Percentiles rank a stretch among this genome's conserved stretches.
These are phyloP conservation scores for Mortierella sp. DNA, from an alignment of 371 early-diverging fungal genomes.

Conservation along the genomic window DNA sequence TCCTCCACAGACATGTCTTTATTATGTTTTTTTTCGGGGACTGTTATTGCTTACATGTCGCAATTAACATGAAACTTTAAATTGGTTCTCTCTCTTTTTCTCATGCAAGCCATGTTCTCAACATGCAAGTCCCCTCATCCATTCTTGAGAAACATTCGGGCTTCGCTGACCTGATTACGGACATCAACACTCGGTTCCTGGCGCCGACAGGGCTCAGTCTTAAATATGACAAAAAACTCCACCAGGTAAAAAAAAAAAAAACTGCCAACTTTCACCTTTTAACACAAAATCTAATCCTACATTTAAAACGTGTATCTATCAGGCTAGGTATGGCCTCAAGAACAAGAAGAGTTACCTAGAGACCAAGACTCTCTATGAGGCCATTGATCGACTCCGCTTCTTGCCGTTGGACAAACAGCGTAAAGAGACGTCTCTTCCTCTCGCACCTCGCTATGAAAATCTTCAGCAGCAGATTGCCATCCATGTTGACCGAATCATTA, in stretches of 20 bases:
- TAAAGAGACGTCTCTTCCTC: not conserved
- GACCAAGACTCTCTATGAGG: conserved; percentile 29
- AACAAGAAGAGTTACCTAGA: conserved; percentile 36
- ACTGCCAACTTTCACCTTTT: not conserved
- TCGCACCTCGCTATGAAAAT: conserved; percentile 10
- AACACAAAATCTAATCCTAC: not conserved
- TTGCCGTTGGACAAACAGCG: conserved; percentile 28
- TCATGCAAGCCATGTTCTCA: conserved; percentile 1
- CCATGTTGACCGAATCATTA: conserved; percentile 42
- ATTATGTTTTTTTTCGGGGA: not conserved
- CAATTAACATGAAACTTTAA: not conserved
- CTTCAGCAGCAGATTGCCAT: conserved; percentile 30
- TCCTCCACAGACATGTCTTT: too few species aligned
- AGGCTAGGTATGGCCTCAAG: conserved; percentile 33
- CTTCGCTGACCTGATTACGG: conserved; percentile 47
- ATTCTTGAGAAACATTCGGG: conserved; percentile 37
- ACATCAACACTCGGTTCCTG: conserved; percentile 30
- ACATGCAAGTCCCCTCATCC: not conserved
- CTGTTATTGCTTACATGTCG: not conserved
- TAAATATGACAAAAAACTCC: conserved; percentile 22
- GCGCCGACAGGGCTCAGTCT: conserved; percentile 37
- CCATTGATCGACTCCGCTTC: conserved; percentile 46
- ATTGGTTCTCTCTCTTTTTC: not conserved
- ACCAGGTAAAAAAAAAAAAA: conserved; percentile 21
- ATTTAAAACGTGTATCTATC: not conserved